phyloP scores from a whole-genome alignment of 768 basidiomycete species.

The Rhodotorula babjevae region DNA sequence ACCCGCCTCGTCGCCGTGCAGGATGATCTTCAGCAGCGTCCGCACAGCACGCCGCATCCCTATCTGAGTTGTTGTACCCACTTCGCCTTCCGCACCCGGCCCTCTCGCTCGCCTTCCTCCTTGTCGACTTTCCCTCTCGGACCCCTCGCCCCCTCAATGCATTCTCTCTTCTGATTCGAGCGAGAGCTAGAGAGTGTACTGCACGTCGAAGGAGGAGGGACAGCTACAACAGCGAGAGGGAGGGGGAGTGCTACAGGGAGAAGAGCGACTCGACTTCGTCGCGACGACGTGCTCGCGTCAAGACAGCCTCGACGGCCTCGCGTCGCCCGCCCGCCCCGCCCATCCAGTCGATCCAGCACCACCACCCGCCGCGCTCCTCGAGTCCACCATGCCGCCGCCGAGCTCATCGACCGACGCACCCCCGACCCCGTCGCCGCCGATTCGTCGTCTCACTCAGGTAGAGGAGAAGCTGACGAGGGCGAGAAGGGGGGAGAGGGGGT shows the following conservation, averaged over 20 bases:
- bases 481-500: background rate
- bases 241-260: background rate
- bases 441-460: background rate
- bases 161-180: too few species aligned
- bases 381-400: background rate
- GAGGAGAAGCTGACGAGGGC: background rate
- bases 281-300: background rate
- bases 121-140: too few species aligned
- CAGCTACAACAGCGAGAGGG: background rate
- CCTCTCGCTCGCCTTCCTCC: background rate
- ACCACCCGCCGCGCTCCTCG: background rate
- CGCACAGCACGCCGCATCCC: constrained; percentile 21
- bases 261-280: background rate
- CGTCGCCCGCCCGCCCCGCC: too few species aligned
- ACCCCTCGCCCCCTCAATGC: too few species aligned
- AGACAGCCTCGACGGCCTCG: background rate
- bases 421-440: too few species aligned
- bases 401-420: constrained; percentile 18
- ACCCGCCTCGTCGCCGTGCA: background rate
- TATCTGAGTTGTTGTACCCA: background rate
- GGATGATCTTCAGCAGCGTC: constrained; percentile 28
- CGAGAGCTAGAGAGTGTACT: too few species aligned
- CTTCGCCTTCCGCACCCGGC: background rate
- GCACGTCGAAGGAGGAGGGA: background rate
- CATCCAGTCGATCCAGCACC: background rate